A percentile compares a stretch with the other conserved stretches of the same genome.
These are phyloP conservation scores for Brassica napus DNA, from an alignment of 345 rosid species.

Conservation along the genomic window DNA sequence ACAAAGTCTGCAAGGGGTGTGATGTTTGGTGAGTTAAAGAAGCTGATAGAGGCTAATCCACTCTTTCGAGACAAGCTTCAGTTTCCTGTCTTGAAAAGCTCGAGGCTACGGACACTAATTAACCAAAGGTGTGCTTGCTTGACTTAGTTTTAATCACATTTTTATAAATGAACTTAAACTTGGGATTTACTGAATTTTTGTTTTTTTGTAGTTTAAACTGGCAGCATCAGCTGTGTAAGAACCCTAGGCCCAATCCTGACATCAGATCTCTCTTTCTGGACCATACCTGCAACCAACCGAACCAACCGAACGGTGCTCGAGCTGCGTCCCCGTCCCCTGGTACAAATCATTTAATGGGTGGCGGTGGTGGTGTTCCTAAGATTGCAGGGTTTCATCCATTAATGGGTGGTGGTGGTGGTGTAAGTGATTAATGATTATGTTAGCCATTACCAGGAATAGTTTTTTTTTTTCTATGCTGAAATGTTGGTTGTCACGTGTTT, in stretches of 20 bases:
- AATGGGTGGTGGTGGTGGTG: slow-evolving; percentile 74
- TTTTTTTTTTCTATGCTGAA: slow-evolving; percentile 4
- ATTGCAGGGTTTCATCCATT: slow-evolving; percentile 35
- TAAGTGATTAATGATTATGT: slow-evolving; percentile 42
- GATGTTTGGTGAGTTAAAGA: slow-evolving; percentile 82
- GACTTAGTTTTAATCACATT: background rate
- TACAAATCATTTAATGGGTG: slow-evolving; percentile 70
- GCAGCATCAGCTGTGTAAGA: slow-evolving; percentile 90
- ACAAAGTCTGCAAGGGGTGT: slow-evolving; percentile 79
- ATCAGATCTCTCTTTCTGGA: slow-evolving; percentile 80
- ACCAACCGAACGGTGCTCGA: slow-evolving; percentile 67
- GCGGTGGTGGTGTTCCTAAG: slow-evolving; percentile 39
- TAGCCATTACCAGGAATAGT: slow-evolving; percentile 2
- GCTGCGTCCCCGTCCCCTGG: slow-evolving; percentile 81
- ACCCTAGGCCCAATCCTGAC: slow-evolving; percentile 81
- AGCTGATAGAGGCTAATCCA: slow-evolving; percentile 46
- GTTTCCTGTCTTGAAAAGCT: slow-evolving; percentile 74
- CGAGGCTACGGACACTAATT: slow-evolving; percentile 76
- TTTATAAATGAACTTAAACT: background rate
- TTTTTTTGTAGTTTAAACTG: slow-evolving; percentile 66
- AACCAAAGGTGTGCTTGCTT: slow-evolving; percentile 63
- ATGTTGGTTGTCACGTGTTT: slow-evolving; percentile 5
- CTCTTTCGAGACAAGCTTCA: slow-evolving; percentile 91
- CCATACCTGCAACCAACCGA: slow-evolving; percentile 72
- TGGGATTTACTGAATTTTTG: slow-evolving; percentile 16